Percentiles rank a stretch among this genome's conserved stretches.
Conservation (phyloP, 257 asterid genomes). For the Euphrasia confusa region DNA sequence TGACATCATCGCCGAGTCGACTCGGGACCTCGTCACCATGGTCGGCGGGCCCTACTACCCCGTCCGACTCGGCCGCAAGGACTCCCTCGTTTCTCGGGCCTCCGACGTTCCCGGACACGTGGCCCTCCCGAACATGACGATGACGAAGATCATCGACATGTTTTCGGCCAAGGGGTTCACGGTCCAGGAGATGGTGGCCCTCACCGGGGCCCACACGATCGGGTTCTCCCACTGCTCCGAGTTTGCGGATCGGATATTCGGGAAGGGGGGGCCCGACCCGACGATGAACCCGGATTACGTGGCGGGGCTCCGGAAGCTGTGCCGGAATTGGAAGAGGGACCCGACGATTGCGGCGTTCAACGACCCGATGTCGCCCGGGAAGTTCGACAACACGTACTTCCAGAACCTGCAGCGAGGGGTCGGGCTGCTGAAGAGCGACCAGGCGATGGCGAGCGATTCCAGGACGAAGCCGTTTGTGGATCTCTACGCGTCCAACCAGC, state of each 20-base stretch:
- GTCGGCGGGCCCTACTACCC: conserved; percentile 74
- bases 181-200: conserved; percentile 68
- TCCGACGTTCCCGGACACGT: conserved; percentile 68
- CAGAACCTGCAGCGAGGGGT: conserved; percentile 48
- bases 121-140: conserved; percentile 57
- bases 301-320: conserved; percentile 38
- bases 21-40: conserved; percentile 63
- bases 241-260: conserved; percentile 54
- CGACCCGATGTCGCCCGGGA: conserved; percentile 80
- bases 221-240: conserved; percentile 80
- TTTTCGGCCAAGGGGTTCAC: conserved; percentile 41
- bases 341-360: conserved; percentile 54
- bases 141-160: conserved; percentile 39
- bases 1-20: conserved; percentile 70
- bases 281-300: conserved; percentile 53
- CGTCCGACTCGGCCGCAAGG: conserved; percentile 61
- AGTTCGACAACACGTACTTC: conserved; percentile 67
- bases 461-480: conserved; percentile 73
- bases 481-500: conserved; percentile 53
- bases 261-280: conserved; percentile 43
- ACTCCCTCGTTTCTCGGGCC: conserved; percentile 40
- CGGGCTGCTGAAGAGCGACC: conserved; percentile 62
- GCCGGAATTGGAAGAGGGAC: conserved; percentile 41
- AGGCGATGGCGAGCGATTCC: conserved; percentile 44
- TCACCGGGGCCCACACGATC: conserved; percentile 76